Conservation (phyloP, 768 basidiomycete genomes). For the Mycena leptocephala region DNA sequence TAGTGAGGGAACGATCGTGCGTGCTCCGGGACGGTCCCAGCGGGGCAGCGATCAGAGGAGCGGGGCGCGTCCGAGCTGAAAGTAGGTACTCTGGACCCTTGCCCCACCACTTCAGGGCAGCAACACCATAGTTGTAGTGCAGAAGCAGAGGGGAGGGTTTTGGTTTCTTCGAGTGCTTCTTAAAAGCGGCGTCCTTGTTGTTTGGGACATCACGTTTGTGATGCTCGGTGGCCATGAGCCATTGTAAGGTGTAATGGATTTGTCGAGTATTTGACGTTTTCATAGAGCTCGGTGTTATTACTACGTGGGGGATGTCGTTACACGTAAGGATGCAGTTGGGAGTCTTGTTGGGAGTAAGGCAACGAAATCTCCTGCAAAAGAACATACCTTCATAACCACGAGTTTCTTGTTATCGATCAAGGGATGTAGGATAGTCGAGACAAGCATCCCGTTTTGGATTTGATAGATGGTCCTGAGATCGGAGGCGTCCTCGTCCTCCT, state of each 20-base stretch:
- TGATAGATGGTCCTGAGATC: neutral
- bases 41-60: neutral
- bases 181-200: slow-evolving; percentile 28
- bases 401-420: neutral
- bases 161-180: neutral
- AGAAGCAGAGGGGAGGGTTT: too few species aligned
- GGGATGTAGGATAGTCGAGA: neutral
- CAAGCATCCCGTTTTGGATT: slow-evolving; percentile 4
- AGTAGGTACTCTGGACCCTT: too few species aligned
- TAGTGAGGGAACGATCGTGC: neutral
- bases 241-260: slow-evolving; percentile 9
- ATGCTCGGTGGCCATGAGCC: neutral
- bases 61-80: too few species aligned
- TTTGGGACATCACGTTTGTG: neutral
- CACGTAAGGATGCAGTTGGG: neutral
- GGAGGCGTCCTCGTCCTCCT: neutral
- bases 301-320: neutral
- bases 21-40: neutral
- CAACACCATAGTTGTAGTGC: too few species aligned
- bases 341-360: neutral
- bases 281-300: neutral
- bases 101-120: too few species aligned
- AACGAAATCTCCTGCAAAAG: neutral
- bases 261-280: neutral
- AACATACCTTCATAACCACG: neutral